Conservation (phyloP, 2,329 filamentous ascomycete genomes). For the Rutstroemia sp. region DNA sequence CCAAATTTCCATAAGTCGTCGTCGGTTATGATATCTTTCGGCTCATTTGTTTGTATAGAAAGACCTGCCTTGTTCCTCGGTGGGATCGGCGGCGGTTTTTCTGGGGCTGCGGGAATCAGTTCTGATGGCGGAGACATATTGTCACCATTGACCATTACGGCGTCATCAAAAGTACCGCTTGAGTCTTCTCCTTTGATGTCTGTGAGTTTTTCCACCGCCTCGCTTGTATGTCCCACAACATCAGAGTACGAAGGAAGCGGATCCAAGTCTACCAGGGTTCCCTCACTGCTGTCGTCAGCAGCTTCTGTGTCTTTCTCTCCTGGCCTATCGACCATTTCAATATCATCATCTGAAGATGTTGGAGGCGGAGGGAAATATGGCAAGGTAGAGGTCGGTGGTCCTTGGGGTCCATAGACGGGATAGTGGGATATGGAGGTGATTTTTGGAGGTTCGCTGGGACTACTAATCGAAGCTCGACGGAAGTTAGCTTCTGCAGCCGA, state of each 20-base stretch:
- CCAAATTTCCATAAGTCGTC: conserved; percentile 30
- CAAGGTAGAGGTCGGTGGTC: conserved; percentile 14
- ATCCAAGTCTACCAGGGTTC: conserved; percentile 32
- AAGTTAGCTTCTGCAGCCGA: conserved; percentile 46
- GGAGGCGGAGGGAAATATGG: conserved; percentile 11
- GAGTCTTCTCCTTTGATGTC: conserved; percentile 1
- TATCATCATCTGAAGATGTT: conserved; percentile 19
- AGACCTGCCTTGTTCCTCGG: conserved; percentile 29
- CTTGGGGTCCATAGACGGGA: conserved; percentile 25
- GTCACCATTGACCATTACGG: conserved; percentile 32
- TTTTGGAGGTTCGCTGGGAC: conserved; percentile 27
- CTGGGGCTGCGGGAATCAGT: conserved; percentile 14
- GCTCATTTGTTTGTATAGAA: conserved; percentile 25
- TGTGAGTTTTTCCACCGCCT: not conserved
- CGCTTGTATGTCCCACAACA: not conserved
- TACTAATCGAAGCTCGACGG: conserved; percentile 38
- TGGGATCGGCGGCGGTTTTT: conserved; percentile 29
- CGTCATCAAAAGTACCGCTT: conserved; percentile 11
- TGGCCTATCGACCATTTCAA: conserved; percentile 29
- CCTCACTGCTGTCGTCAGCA: conserved; percentile 32
- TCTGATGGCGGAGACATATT: conserved; percentile 4
- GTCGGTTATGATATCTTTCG: conserved; percentile 23
- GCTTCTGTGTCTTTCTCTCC: conserved; percentile 18
- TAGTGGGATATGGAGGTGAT: conserved; percentile 17
- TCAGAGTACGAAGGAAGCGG: conserved; percentile 14